These are phyloP conservation scores for Dinochytrium kinnereticum DNA, from an alignment of 371 early-diverging fungal genomes.

Conservation along the genomic window DNA sequence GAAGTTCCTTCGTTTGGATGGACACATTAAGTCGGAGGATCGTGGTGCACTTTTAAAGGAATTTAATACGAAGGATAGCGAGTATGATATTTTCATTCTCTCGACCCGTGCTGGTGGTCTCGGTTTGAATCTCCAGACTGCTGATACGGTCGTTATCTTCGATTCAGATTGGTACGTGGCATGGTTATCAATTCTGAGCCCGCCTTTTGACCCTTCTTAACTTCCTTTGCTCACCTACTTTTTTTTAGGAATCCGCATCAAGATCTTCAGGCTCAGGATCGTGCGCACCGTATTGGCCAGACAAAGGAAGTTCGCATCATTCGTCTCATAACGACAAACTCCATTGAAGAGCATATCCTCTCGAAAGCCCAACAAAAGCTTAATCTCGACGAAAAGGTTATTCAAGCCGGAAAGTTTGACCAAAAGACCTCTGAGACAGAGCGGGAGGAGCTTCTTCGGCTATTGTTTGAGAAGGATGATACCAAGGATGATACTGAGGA, in stretches of 20 bases:
- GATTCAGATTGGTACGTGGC: conserved; percentile 94
- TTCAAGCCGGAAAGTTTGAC: conserved; percentile 99
- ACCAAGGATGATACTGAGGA: conserved; percentile 69
- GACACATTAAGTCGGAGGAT: conserved; percentile 92
- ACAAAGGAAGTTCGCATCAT: conserved; percentile 99
- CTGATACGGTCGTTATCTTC: conserved; percentile 99
- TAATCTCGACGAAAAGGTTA: conserved; percentile 97
- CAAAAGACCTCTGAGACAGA: conserved; percentile 93
- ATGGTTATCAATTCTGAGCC: background rate
- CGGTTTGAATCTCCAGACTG: conserved; percentile 98
- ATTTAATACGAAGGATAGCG: conserved; percentile 86
- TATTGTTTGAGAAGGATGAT: conserved; percentile 79
- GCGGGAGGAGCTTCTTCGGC: conserved; percentile 86
- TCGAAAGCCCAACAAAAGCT: conserved; percentile 96
- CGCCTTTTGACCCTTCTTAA: background rate
- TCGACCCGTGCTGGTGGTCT: conserved; percentile 99
- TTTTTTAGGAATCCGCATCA: conserved; percentile 90
- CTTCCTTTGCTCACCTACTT: background rate
- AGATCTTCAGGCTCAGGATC: conserved; percentile 99
- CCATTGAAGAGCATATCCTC: conserved; percentile 97
- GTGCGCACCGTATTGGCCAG: conserved; percentile 99
- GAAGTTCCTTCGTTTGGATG: conserved; percentile 93
- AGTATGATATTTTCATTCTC: conserved; percentile 92
- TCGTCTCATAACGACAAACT: conserved; percentile 93
- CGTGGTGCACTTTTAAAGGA: conserved; percentile 81